Evolutionary conservation across 1,284 basidiomycete species (phyloP).

Genomic region (Phlebopus sp.): DNA sequence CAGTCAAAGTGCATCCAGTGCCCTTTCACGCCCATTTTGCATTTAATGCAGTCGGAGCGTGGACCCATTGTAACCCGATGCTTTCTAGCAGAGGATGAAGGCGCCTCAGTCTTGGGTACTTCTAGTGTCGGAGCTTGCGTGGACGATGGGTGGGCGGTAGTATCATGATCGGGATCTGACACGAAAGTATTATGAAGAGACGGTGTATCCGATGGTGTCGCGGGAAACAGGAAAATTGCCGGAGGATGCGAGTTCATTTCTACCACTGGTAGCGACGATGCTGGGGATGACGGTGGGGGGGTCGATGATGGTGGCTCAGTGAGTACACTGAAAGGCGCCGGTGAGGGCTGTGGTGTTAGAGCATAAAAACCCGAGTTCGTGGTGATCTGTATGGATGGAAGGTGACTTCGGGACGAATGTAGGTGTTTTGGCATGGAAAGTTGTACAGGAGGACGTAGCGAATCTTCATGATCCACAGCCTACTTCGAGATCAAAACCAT

Average conservation of each 20-base stretch:
- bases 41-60: slow-evolving; percentile 68
- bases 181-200: slow-evolving; percentile 13
- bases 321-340: slow-evolving; percentile 30
- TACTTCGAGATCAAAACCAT: slow-evolving; percentile 16
- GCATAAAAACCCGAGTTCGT: slow-evolving; percentile 14
- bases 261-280: slow-evolving; percentile 9
- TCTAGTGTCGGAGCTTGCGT: slow-evolving; percentile 19
- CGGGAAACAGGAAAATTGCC: slow-evolving; percentile 27
- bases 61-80: slow-evolving; percentile 70
- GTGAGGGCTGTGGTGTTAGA: slow-evolving; percentile 9
- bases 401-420: slow-evolving; percentile 12
- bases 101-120: slow-evolving; percentile 14
- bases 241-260: slow-evolving; percentile 17
- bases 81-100: slow-evolving; percentile 34
- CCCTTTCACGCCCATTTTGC: slow-evolving; percentile 62
- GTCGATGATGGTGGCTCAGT: slow-evolving; percentile 25
- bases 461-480: slow-evolving; percentile 25
- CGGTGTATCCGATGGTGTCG: slow-evolving; percentile 25
- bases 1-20: slow-evolving; percentile 69
- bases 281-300: slow-evolving; percentile 17
- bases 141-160: neutral
- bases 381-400: slow-evolving; percentile 29
- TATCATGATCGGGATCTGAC: slow-evolving; percentile 5
- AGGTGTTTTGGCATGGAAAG: slow-evolving; percentile 15
- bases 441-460: slow-evolving; percentile 12